Evolutionary conservation across 306 rosid genomes (phyloP), one percentile per base, ranked within the genome.

Genomic region (Citrullus mucosospermus): DNA sequence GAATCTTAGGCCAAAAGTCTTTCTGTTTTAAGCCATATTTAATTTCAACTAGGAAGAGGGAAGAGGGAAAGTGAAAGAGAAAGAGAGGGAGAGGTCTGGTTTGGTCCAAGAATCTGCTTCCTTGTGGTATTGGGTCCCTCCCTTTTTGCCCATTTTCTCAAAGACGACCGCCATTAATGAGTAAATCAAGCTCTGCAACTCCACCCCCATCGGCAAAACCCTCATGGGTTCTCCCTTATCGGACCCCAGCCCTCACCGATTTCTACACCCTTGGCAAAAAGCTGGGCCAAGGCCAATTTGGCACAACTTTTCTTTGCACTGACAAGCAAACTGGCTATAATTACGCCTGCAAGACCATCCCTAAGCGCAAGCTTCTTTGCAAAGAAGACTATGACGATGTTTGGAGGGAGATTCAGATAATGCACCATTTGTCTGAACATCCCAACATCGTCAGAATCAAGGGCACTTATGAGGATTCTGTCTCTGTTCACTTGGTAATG

Each of bases 401-500:
- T 10, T 81, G 87, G 87, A 78, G 89, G 39, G 89, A 84, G 85
- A 84, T 86, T 84, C 87, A 86, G 87, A 86, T 86, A 70, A 86
- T 86, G 89, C 89, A 84, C 77, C 89, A 86, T 54, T 60, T 86
- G 48, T 86, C 89, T 2, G 89, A 84, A 48, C 87, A 86, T 55
- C 80, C 85, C 2, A 59, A 86, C 14, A 83, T 86, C n/a, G 89
- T 86, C 4, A 80, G 87, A 56, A 86, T 86, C 80, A 76, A 76
- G 9, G 89, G 76, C n/a, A 77, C 89, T 13, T 86, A 70, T 16
- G 89, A 86, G 44, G 89, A 83, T 48, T 22, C 82, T 0, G n/a
- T 28, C 5, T 60, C 85, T 5, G 85, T 86, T 4, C 87, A 86
- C 6, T 32, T 86, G 67, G 89, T 86, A 4, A 86, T 86, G 89